These are phyloP conservation scores for Termitomyces sp. DNA, from an alignment of 768 basidiomycete genomes.

Conservation along the genomic window DNA sequence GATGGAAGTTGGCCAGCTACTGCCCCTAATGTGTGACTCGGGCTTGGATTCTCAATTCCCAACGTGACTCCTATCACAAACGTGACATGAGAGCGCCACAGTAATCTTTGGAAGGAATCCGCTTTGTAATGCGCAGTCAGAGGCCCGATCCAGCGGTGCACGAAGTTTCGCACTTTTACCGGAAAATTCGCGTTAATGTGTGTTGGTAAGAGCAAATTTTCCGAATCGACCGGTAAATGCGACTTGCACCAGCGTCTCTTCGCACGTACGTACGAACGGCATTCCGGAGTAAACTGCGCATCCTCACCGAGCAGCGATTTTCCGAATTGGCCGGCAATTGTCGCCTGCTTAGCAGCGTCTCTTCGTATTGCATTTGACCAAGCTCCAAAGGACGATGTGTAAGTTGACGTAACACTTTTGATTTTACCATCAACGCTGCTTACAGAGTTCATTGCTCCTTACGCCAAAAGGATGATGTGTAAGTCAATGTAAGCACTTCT, in stretches of 20 bases:
- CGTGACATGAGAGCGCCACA: background rate
- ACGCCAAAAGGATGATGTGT: no score
- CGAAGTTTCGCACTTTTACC: no score
- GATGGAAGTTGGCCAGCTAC: background rate
- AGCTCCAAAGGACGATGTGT: background rate
- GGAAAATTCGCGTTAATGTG: background rate
- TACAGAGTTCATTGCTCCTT: no score
- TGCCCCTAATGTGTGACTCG: no score
- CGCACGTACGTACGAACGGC: no score
- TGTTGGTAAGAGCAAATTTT: background rate
- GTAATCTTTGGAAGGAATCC: no score
- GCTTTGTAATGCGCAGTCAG: background rate
- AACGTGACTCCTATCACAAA: background rate
- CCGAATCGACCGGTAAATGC: background rate
- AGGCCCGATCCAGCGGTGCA: background rate
- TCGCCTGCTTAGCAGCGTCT: no score
- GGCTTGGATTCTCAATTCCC: background rate
- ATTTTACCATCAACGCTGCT: background rate
- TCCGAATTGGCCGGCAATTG: background rate
- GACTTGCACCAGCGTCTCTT: no score
- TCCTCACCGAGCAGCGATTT: background rate
- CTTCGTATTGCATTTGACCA: background rate
- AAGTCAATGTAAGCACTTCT: no score
- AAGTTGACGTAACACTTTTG: background rate
- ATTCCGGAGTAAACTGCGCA: background rate